Percentiles rank a stretch among this genome's conserved stretches.
These are phyloP conservation scores for Escovopsis sp. DNA, from an alignment of 2,329 filamentous ascomycete genomes.

Conservation along the genomic window DNA sequence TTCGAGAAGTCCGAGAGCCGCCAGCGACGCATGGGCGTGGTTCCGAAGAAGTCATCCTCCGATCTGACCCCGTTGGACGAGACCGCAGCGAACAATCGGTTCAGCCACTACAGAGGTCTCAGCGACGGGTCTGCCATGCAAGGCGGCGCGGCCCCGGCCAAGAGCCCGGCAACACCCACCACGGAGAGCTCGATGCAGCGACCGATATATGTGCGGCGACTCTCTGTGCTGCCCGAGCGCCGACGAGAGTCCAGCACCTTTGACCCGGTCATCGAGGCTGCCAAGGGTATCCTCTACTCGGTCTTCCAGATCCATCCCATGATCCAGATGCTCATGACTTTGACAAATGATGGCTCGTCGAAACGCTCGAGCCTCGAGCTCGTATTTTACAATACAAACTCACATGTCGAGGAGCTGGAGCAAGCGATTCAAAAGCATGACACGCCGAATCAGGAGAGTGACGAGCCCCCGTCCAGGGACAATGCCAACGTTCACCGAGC, in stretches of 20 bases:
- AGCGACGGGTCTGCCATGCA: constrained; percentile 58
- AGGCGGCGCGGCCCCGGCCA: constrained; percentile 25
- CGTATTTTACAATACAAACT: constrained; percentile 53
- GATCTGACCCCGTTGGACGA: constrained; percentile 51
- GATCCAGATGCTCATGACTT: constrained; percentile 49
- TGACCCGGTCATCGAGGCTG: constrained; percentile 48
- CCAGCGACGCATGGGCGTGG: constrained; percentile 48
- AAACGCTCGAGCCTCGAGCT: constrained; percentile 51
- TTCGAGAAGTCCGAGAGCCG: constrained; percentile 38
- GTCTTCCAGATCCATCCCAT: constrained; percentile 54
- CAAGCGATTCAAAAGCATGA: constrained; percentile 50
- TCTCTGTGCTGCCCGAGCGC: constrained; percentile 49
- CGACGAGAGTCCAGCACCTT: constrained; percentile 45
- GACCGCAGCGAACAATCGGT: constrained; percentile 45
- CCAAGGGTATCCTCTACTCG: constrained; percentile 52
- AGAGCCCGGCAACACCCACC: constrained; percentile 45
- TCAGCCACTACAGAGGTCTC: constrained; percentile 51
- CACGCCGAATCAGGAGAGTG: constrained; percentile 28
- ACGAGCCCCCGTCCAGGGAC: constrained; percentile 34
- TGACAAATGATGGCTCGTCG: constrained; percentile 44
- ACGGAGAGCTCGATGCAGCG: constrained; percentile 40
- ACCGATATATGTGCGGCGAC: constrained; percentile 47
- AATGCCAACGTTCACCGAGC: constrained; percentile 51
- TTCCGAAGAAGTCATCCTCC: constrained; percentile 37
- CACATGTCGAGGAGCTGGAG: constrained; percentile 50